Evolutionary conservation across 2,329 filamentous ascomycete genomes (phyloP).

Genomic region (Cladosporium sp.): DNA sequence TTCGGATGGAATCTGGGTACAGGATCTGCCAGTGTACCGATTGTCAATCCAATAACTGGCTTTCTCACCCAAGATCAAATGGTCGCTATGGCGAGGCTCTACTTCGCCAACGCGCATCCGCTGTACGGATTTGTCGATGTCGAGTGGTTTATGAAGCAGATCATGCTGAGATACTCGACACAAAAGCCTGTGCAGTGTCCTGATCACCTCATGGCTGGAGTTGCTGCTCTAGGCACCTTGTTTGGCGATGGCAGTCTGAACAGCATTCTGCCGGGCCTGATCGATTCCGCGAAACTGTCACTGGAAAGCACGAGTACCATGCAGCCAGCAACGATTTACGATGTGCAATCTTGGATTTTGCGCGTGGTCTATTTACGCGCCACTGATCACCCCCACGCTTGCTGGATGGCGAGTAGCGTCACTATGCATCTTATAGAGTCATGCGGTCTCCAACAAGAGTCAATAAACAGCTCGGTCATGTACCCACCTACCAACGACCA

Average conservation of each 20-base stretch:
- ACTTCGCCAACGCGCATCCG: constrained; percentile 52
- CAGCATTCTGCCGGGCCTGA: constrained; percentile 20
- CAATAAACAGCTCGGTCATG: constrained; percentile 23
- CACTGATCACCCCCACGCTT: constrained; percentile 50
- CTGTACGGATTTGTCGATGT: constrained; percentile 50
- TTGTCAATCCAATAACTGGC: constrained; percentile 35
- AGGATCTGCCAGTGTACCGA: constrained; percentile 21
- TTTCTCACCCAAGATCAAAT: constrained; percentile 48
- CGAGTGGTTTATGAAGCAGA: constrained; percentile 22
- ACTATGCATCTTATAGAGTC: constrained; percentile 58
- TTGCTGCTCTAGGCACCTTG: constrained; percentile 52
- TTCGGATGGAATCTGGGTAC: constrained; percentile 54
- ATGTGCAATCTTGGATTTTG: constrained; percentile 51
- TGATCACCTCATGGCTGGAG: constrained; percentile 45
- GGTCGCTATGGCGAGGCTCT: constrained; percentile 42
- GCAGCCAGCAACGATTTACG: constrained; percentile 36
- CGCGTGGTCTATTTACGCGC: constrained; percentile 52
- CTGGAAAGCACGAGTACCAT: constrained; percentile 39
- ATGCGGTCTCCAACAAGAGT: constrained; percentile 45
- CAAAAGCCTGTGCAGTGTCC: constrained; percentile 22
- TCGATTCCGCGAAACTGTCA: constrained; percentile 39
- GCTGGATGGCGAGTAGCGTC: constrained; percentile 56
- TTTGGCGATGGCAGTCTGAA: constrained; percentile 39
- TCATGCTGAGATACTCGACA: constrained; percentile 23
- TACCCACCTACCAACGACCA: constrained; percentile 21